Evolutionary conservation across 129 eudicot species (phyloP).

Genomic region (Saposhnikovia divaricata): DNA sequence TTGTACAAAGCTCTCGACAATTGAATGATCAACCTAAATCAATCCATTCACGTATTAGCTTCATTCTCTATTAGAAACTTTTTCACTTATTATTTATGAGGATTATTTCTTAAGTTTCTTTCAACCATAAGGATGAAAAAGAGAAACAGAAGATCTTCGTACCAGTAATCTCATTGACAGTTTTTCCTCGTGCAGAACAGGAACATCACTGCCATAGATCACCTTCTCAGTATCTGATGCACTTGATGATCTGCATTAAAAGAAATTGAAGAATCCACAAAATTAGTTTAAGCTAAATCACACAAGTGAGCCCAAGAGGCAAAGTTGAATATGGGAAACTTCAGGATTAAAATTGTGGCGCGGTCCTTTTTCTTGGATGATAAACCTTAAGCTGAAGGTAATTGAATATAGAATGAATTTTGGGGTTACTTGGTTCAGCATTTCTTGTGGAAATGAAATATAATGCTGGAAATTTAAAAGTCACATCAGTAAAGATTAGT

Average conservation of each 20-base stretch:
- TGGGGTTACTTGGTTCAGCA: neutral
- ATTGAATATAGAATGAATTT: neutral
- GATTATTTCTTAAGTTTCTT: neutral
- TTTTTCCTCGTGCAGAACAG: slow-evolving; percentile 69
- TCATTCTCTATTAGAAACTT: neutral
- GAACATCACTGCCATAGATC: slow-evolving; percentile 66
- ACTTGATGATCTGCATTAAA: slow-evolving; percentile 54
- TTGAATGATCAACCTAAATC: slow-evolving; percentile 83
- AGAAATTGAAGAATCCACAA: neutral
- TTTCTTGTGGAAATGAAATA: neutral
- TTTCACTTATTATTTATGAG: neutral
- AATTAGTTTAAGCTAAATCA: neutral
- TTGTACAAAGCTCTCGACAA: slow-evolving; percentile 82
- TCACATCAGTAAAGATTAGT: neutral
- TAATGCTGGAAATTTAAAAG: neutral
- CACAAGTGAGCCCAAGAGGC: neutral
- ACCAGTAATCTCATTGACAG: slow-evolving; percentile 65
- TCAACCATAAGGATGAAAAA: neutral
- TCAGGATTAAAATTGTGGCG: neutral
- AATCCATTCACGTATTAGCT: neutral
- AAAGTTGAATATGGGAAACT: neutral
- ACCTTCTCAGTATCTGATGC: slow-evolving; percentile 55
- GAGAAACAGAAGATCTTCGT: neutral
- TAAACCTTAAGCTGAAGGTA: neutral
- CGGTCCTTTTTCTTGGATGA: neutral